These are phyloP conservation scores for Amniculicola lignicola DNA, from an alignment of 495 filamentous ascomycete genomes.

Conservation along the genomic window DNA sequence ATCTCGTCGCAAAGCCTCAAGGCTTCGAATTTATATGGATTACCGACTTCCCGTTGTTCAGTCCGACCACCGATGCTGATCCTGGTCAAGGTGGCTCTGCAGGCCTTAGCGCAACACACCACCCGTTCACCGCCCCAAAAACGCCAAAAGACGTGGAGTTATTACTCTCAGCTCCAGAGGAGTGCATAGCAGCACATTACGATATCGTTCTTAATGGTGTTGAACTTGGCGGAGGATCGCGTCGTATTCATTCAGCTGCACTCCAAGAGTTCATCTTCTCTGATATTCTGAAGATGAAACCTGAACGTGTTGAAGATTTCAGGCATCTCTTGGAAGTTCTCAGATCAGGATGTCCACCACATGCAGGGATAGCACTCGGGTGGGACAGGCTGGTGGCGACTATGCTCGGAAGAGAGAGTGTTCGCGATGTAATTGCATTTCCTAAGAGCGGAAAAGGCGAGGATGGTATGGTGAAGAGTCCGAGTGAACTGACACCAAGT, in stretches of 20 bases:
- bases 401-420: constrained; percentile 67
- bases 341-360: constrained; percentile 87
- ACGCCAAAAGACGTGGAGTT: constrained; percentile 68
- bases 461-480: constrained; percentile 75
- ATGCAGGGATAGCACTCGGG: constrained; percentile 88
- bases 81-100: constrained; percentile 79
- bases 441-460: constrained; percentile 87
- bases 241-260: constrained; percentile 82
- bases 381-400: constrained; percentile 88
- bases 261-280: constrained; percentile 83
- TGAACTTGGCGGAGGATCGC: constrained; percentile 88
- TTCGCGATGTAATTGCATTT: constrained; percentile 93
- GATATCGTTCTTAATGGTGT: constrained; percentile 95
- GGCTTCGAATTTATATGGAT: constrained; percentile 78
- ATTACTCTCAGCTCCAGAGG: constrained; percentile 66
- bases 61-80: constrained; percentile 62
- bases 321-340: constrained; percentile 79
- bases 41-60: constrained; percentile 86
- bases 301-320: constrained; percentile 68
- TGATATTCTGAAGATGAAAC: constrained; percentile 65
- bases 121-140: constrained; percentile 91
- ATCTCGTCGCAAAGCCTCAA: constrained; percentile 53
- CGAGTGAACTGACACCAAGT: constrained; percentile 59
- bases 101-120: constrained; percentile 84
- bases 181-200: constrained; percentile 78